Base-by-base conservation (phyloP, 306 rosid genomes). In the Fragaria nilgerrensis region DNA sequence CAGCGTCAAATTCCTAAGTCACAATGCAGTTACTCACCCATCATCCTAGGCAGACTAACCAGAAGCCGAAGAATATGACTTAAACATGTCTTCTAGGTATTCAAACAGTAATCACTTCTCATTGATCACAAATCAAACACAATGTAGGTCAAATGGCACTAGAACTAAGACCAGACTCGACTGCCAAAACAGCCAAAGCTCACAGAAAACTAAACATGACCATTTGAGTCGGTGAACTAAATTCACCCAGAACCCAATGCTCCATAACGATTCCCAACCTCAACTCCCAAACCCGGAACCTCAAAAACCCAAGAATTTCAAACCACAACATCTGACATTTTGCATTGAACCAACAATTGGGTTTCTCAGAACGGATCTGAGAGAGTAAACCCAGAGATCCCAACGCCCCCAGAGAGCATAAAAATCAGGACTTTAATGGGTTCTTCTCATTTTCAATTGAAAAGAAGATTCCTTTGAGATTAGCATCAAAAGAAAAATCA, bases 331-430 rank as follows among this genome's bases (percentile, higher is more conserved):
- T 45, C 68, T 68, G 34, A 16, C 52, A 78, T 9, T 72, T 56
- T 11, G 32, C 58, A 45, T 50, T 32, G 52, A 65, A 74, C 77
- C 75, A 55, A 39, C 56, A 81, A 82, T 73, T 64, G 76, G 73
- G 80, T 65, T 70, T 72, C 78, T 77, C 75, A 67, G 32, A 77
- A 77, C 76, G 82, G 88, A 86, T 88, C 89, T 81, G 74, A 79
- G 70, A 32, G 66, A 61, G 20, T 67, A 82, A 82, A 49, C 72
- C 62, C 62, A 47, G 43, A 63, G 69, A 77, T 73, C 74, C 68
- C 77, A 78, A 73, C 27, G 64, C 77, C 75, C 66, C 17, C 71
- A 77, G 81, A 71, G 74, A 52, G 61, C 22, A n/a, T 72, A 52
- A 70, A 70, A 37, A 7, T 71, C 34, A 79, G 47, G 44, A 80